phyloP scores from a whole-genome alignment of 2,329 filamentous ascomycete genomes.

The Fusarium sp. region DNA sequence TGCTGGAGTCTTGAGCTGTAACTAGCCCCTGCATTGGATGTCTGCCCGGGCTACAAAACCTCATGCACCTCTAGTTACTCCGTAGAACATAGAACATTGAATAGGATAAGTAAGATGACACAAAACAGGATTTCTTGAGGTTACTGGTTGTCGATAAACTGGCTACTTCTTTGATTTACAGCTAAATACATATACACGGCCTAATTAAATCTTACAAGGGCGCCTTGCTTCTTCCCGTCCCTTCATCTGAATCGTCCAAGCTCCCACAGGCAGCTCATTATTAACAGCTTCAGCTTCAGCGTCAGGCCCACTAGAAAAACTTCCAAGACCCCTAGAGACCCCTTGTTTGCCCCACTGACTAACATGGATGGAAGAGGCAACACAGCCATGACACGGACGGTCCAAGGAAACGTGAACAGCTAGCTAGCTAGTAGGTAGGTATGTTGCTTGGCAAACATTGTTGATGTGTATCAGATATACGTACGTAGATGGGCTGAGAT shows the following conservation, averaged over 20 bases:
- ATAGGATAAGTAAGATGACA: neutral
- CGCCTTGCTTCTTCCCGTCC: neutral
- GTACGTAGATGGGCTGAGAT: no score
- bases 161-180: neutral
- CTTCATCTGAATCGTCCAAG: constrained; percentile 15
- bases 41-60: no score
- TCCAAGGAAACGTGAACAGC: constrained; percentile 8
- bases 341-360: constrained; percentile 12
- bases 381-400: constrained; percentile 14
- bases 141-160: no score
- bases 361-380: neutral
- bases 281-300: constrained; percentile 32
- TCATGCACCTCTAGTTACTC: neutral
- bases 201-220: neutral
- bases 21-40: constrained; percentile 40
- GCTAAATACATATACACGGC: no score
- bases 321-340: constrained; percentile 7
- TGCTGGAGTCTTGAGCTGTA: constrained; percentile 14
- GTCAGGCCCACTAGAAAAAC: constrained; percentile 17
- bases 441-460: constrained; percentile 1
- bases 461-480: neutral
- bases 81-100: neutral
- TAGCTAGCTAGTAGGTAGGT: no score
- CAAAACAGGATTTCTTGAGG: neutral
- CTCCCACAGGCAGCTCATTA: constrained; percentile 15